Base-by-base conservation (phyloP, 1,284 basidiomycete genomes). In the Macrocybe sp. region DNA sequence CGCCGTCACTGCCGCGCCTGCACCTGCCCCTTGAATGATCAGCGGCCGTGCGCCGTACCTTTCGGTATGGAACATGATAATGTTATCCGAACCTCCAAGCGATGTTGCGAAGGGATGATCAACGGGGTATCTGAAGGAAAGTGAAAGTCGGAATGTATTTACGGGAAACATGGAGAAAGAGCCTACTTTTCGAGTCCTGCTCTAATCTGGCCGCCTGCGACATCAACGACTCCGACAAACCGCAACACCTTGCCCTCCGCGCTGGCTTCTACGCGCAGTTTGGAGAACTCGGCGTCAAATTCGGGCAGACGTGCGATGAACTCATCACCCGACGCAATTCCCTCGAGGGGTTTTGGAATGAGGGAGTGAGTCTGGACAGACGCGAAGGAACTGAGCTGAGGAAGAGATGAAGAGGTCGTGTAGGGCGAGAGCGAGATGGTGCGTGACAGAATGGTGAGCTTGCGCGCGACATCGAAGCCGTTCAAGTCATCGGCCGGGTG, bases 401-500 rank as follows among this genome's bases (percentile, higher is more conserved):
- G 74, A 0, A 75, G 63, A 1, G 60, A 52, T 0, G 64, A 62
- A 6, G 60, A 48, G 1, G 55, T 44, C n/a, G 49, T 52, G 22
- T 22, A 22, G 44, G 64, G 63, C 44, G 68, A 66, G 58, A 68
- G 47, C 70, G 69, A 60, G 48, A 95, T 78, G 56, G 83, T 79
- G 45, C 96, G 86, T 0, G 92, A 88, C 44, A 99, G 80, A 65
- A 99, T 99, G 43, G 92, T 92, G 45, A 99, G 82, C 66, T 99
- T 99, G 44, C 96, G 85, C 1, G 95, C 95, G 30, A 99, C 97
- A 66, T 99, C 96, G 36, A 89, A 90, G 4, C 97, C 97, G 49
- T 92, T 94, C 29, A 99, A 81, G 64, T 99, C 97, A 61, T 98
- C 96, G 44, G 85, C 91, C 0, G 96, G 96, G 67, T 99, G 92